phyloP scores from a whole-genome alignment of 1,284 basidiomycete species.

The Sporisorium exsertum region DNA sequence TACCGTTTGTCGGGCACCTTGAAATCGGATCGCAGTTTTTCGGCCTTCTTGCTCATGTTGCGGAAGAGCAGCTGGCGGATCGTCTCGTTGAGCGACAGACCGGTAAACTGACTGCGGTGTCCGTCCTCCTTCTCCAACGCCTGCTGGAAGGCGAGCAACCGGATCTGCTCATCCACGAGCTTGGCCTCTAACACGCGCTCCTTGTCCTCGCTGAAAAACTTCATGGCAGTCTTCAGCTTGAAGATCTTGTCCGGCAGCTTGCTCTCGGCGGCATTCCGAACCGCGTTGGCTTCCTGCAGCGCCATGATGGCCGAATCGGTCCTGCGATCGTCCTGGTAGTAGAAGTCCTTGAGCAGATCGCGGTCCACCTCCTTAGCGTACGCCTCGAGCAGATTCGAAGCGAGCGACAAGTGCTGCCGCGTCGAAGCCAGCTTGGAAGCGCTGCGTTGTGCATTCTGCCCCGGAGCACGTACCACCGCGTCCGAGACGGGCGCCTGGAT shows the following conservation, averaged over 20 bases:
- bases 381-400: slow-evolving; percentile 60
- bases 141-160: slow-evolving; percentile 83
- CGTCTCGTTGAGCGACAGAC: slow-evolving; percentile 62
- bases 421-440: slow-evolving; percentile 33
- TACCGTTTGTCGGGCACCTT: slow-evolving; percentile 62
- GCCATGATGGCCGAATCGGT: slow-evolving; percentile 88
- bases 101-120: slow-evolving; percentile 68
- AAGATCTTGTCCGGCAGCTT: slow-evolving; percentile 74
- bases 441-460: slow-evolving; percentile 6
- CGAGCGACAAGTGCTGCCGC: slow-evolving; percentile 52
- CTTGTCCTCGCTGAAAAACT: slow-evolving; percentile 93
- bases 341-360: slow-evolving; percentile 93
- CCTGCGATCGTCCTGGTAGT: slow-evolving; percentile 95
- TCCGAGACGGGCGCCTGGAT: slow-evolving; percentile 75
- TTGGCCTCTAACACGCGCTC: slow-evolving; percentile 89
- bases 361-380: slow-evolving; percentile 74
- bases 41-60: slow-evolving; percentile 59
- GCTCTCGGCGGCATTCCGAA: slow-evolving; percentile 19
- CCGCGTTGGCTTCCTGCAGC: slow-evolving; percentile 76
- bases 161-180: slow-evolving; percentile 89
- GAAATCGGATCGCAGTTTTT: slow-evolving; percentile 64
- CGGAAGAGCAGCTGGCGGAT: slow-evolving; percentile 59
- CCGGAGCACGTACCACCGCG: slow-evolving; percentile 12
- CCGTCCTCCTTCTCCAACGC: slow-evolving; percentile 87
- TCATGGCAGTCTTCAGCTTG: slow-evolving; percentile 83